Conservation (phyloP, 106 monocot species). For the Hemerocallis citrina region DNA sequence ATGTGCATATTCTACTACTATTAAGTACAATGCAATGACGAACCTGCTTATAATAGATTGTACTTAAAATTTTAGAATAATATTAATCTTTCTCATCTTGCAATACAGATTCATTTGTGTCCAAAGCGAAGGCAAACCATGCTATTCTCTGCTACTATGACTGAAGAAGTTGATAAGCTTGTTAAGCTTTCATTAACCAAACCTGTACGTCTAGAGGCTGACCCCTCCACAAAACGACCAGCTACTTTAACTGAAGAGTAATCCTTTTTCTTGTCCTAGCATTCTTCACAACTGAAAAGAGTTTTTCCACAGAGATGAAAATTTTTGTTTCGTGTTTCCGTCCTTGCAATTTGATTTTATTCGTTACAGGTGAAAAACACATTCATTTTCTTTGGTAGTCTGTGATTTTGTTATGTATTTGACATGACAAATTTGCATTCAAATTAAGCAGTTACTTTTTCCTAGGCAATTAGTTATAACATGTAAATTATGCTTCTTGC, state of each 20-base stretch:
- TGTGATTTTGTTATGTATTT: neutral
- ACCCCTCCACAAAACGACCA: slow-evolving; percentile 84
- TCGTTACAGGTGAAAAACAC: neutral
- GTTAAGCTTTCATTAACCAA: slow-evolving; percentile 76
- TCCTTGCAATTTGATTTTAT: neutral
- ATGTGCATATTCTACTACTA: neutral
- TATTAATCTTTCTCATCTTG: slow-evolving; percentile 1
- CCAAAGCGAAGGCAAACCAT: slow-evolving; percentile 92
- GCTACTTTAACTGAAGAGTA: slow-evolving; percentile 94
- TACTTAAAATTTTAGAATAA: slow-evolving; percentile 6
- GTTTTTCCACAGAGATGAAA: neutral
- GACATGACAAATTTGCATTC: neutral
- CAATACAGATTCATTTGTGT: slow-evolving; percentile 62
- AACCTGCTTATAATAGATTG: neutral
- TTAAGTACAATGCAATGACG: neutral
- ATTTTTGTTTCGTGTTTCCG: neutral
- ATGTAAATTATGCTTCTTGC: no score
- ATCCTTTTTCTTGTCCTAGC: slow-evolving; percentile 6
- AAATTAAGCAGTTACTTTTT: no score
- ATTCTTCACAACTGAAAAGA: neutral
- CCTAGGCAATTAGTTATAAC: no score
- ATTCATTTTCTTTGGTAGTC: neutral
- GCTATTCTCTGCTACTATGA: slow-evolving; percentile 99
- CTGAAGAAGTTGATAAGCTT: slow-evolving; percentile 92
- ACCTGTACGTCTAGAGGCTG: slow-evolving; percentile 90